phyloP scores from a whole-genome alignment of 805 yeast species.

The Naumovozyma baii region DNA sequence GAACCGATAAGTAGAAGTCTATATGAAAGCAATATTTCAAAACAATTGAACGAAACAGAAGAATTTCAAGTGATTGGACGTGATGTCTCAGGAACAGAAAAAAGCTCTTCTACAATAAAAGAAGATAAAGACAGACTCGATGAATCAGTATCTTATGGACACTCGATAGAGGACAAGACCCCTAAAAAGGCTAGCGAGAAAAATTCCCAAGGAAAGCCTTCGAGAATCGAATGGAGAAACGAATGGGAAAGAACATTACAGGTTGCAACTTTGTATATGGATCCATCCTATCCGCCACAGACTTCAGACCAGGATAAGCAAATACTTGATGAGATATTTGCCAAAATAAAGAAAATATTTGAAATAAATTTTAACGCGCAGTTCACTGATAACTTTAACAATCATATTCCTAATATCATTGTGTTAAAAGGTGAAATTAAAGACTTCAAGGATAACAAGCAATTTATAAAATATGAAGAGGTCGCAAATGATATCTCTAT shows the following conservation, averaged over 20 bases:
- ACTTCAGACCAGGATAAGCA: neutral
- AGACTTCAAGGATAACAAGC: constrained; percentile 1
- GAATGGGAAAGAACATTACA: constrained; percentile 3
- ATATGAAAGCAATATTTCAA: neutral
- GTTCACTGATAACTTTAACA: constrained; percentile 2
- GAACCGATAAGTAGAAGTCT: neutral
- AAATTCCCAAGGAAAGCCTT: no score
- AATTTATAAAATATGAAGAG: neutral
- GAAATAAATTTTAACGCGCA: constrained; percentile 4
- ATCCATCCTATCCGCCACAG: neutral
- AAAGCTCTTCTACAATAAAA: no score
- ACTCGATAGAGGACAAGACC: no score
- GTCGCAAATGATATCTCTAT: neutral
- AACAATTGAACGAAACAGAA: no score
- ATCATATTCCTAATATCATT: constrained; percentile 3
- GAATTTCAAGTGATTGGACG: neutral
- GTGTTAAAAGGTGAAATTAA: constrained; percentile 4
- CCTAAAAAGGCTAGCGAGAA: no score
- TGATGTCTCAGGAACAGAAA: neutral
- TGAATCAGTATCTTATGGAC: no score
- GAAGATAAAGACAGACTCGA: neutral
- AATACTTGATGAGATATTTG: neutral
- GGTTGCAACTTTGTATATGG: neutral
- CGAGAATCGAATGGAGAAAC: constrained; percentile 2
- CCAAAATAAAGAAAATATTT: constrained; percentile 6